These are phyloP conservation scores for Pseudomicrostroma phylloplanum DNA, from an alignment of 1,284 basidiomycete species.

Conservation along the genomic window DNA sequence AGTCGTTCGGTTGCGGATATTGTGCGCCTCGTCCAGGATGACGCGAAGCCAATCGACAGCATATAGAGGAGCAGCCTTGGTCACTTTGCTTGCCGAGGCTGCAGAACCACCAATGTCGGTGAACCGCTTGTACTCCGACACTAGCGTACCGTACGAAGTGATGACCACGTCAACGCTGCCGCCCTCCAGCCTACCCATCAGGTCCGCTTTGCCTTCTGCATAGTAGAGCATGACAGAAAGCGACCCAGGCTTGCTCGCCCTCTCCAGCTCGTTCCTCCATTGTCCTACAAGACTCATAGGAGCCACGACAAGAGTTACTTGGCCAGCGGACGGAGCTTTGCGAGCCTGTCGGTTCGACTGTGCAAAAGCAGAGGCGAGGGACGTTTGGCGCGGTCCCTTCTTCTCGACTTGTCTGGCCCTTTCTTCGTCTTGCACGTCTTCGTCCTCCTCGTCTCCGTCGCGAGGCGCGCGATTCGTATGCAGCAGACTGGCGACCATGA, in stretches of 20 bases:
- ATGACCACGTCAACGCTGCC: constrained; percentile 65
- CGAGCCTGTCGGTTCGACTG: constrained; percentile 9
- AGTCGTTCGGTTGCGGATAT: constrained; percentile 61
- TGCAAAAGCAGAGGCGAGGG: constrained; percentile 35
- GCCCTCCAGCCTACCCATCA: constrained; percentile 61
- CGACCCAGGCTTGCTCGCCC: constrained; percentile 59
- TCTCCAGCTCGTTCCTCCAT: constrained; percentile 79
- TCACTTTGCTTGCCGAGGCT: constrained; percentile 17
- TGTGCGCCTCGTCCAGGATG: constrained; percentile 20
- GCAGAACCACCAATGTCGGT: constrained; percentile 22
- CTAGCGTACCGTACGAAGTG: constrained; percentile 69
- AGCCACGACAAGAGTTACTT: constrained; percentile 78
- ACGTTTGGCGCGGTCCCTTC: constrained; percentile 23
- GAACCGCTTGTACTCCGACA: constrained; percentile 38
- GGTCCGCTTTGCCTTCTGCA: constrained; percentile 69
- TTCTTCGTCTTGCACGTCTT: constrained; percentile 18
- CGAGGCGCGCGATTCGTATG: constrained; percentile 61
- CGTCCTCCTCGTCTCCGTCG: constrained; percentile 18
- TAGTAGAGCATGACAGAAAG: constrained; percentile 62
- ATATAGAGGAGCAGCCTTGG: constrained; percentile 30
- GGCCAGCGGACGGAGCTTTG: constrained; percentile 20
- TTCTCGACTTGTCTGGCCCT: not conserved
- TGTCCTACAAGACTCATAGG: constrained; percentile 84
- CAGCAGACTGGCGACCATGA: constrained; percentile 86
- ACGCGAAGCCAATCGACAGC: constrained; percentile 44